Base-by-base conservation (phyloP, 73 alveolate genomes). In the Paramecium pentaurelia region DNA sequence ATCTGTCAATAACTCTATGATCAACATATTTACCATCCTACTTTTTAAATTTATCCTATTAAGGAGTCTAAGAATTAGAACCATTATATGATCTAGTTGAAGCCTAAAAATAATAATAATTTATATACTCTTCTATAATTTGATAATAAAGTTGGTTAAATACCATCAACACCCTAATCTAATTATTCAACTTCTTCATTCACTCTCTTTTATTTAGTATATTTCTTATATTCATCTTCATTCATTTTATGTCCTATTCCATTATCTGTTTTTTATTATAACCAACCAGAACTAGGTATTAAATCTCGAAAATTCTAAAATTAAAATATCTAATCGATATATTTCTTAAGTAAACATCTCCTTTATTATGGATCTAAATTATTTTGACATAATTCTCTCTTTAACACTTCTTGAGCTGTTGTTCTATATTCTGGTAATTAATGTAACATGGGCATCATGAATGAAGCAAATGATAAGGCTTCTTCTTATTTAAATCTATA, bases 391-490 rank as follows among this genome's bases (percentile, higher is more conserved):
- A 80, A 47, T 49, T 80, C 91, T 80, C 91, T 80, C 32, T 18
- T 47, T 10, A 80, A 44, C 4, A 47, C 45, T 71, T 89, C 45
- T 47, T 89, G 4, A 45, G 94, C 94, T 58, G 94, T 89, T 16
- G 94, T 88, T 71, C 94, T 89, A 9, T 45, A 71, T 27, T 89
- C 94, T 30, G 94, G 94, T 73, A 71, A 40, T 45, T 45, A 32
- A 51, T 89, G 94, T 34, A 89, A 59, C 94, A 89, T 89, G 12
- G 94, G 94, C 91, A 89, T 42, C 92, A 89, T 71, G 5, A 89
- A 89, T 18, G 86, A 58, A 25, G 54, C 90, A 89, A 89, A 89
- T 2, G 94, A 59, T 22, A 36, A 42, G 28, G 92, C 94, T 45
- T 89, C 94, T 6, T 89, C 84, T 27, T 25, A 22, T 45, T 89